Evolutionary conservation across 495 filamentous ascomycete species (phyloP).

Genomic region (Hypoxylon trugodes): DNA sequence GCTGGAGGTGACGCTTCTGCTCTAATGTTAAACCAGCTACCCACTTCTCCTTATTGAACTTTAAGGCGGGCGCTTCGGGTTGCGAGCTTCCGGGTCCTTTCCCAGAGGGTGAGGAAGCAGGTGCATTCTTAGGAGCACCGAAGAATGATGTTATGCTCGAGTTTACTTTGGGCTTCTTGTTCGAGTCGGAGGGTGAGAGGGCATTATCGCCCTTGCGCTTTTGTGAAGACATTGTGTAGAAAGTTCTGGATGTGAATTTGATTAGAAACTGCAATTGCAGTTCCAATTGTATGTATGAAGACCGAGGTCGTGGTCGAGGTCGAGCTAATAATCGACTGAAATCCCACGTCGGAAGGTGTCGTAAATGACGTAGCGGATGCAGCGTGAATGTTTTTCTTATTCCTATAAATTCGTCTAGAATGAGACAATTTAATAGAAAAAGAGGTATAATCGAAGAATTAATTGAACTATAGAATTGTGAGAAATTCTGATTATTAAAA

Average conservation of each 20-base stretch:
- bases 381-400: slow-evolving; percentile 7
- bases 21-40: slow-evolving; percentile 77
- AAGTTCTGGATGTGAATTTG: not conserved
- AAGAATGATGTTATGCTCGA: slow-evolving; percentile 66
- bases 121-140: slow-evolving; percentile 48
- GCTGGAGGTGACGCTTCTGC: slow-evolving; percentile 79
- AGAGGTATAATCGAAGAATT: not conserved
- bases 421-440: slow-evolving; percentile 3
- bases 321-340: slow-evolving; percentile 9
- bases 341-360: slow-evolving; percentile 18
- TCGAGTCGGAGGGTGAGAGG: slow-evolving; percentile 54
- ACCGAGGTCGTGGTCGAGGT: slow-evolving; percentile 3
- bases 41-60: slow-evolving; percentile 92
- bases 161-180: slow-evolving; percentile 79
- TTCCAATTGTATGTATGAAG: not conserved
- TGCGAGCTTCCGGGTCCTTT: slow-evolving; percentile 39
- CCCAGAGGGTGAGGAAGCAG: slow-evolving; percentile 40
- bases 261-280: not conserved
- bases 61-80: slow-evolving; percentile 47
- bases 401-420: slow-evolving; percentile 5
- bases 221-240: slow-evolving; percentile 57
- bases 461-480: slow-evolving; percentile 17
- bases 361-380: slow-evolving; percentile 24
- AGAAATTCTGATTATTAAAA: not conserved
- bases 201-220: slow-evolving; percentile 72